Percentiles rank a stretch among this genome's conserved stretches.
Evolutionary conservation across 1,139 yeast genomes (phyloP).

Genomic region (Geotrichum klebahnii): DNA sequence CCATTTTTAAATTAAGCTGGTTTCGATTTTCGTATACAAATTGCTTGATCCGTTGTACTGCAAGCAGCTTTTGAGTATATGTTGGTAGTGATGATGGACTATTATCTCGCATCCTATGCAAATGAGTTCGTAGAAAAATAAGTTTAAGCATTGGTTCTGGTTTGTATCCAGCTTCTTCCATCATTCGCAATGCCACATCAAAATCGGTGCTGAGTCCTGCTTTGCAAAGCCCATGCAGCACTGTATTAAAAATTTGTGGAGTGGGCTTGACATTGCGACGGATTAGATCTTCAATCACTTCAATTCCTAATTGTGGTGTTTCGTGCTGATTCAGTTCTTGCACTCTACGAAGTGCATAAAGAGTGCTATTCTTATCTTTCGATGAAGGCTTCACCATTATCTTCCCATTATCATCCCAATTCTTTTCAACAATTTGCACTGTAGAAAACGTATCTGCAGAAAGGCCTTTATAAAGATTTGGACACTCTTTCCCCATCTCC

Average conservation of each 20-base stretch:
- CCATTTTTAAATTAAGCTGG: slow-evolving; percentile 9
- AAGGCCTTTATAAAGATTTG: slow-evolving; percentile 11
- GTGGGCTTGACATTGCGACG: slow-evolving; percentile 14
- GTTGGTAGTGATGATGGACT: background rate
- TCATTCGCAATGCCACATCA: slow-evolving; percentile 14
- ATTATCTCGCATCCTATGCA: slow-evolving; percentile 7
- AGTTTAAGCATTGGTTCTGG: slow-evolving; percentile 13
- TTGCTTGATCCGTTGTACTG: slow-evolving; percentile 14
- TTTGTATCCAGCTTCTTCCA: slow-evolving; percentile 19
- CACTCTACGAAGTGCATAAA: slow-evolving; percentile 15
- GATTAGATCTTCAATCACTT: slow-evolving; percentile 9
- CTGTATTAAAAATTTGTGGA: slow-evolving; percentile 11
- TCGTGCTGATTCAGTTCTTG: slow-evolving; percentile 8
- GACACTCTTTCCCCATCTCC: slow-evolving; percentile 10
- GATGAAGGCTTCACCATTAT: slow-evolving; percentile 11
- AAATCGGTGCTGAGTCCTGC: slow-evolving; percentile 11
- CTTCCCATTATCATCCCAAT: background rate
- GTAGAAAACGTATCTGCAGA: slow-evolving; percentile 10
- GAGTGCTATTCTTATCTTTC: background rate
- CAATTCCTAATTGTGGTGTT: slow-evolving; percentile 3
- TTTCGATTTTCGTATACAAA: slow-evolving; percentile 13
- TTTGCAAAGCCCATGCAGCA: slow-evolving; percentile 19
- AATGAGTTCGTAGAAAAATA: slow-evolving; percentile 16
- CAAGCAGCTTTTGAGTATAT: slow-evolving; percentile 7
- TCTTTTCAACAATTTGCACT: background rate